These are phyloP conservation scores for Fusarium chaquense DNA, from an alignment of 2,329 filamentous ascomycete genomes.

Conservation along the genomic window DNA sequence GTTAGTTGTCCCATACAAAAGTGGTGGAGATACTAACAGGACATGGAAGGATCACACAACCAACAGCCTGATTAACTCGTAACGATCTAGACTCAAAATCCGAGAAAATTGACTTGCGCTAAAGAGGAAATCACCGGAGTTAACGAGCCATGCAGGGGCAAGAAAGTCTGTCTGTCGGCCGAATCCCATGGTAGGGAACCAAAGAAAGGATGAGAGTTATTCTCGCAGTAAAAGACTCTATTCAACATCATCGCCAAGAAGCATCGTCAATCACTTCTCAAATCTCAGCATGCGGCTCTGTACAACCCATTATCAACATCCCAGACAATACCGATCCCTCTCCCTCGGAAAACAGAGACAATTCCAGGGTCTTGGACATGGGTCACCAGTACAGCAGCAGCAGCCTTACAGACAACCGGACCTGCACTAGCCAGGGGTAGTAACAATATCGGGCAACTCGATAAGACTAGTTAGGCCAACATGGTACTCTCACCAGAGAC, in stretches of 20 bases:
- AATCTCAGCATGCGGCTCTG: not conserved
- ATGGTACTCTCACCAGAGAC: slow-evolving; percentile 15
- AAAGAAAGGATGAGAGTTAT: not conserved
- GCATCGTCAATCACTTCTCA: not conserved
- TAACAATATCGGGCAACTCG: not conserved
- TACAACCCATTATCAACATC: not conserved
- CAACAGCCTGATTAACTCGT: slow-evolving; percentile 2
- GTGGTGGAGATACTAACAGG: not conserved
- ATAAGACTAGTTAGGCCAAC: not conserved
- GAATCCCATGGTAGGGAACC: not conserved
- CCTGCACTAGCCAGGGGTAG: slow-evolving; percentile 28
- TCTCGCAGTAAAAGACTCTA: not conserved
- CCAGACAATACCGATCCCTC: not conserved
- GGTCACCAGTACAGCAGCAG: not conserved
- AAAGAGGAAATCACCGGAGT: slow-evolving; percentile 39
- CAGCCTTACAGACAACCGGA: slow-evolving; percentile 32
- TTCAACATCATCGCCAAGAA: not conserved
- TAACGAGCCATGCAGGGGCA: slow-evolving; percentile 8
- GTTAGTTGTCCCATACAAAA: not conserved
- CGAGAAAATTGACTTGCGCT: not conserved
- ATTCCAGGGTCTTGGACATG: not conserved
- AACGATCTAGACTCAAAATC: slow-evolving; percentile 28
- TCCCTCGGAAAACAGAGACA: not conserved
- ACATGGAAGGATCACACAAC: rapidly evolving
- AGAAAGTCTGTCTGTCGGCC: not conserved